Conservation (phyloP, 768 basidiomycete genomes). For the Punctularia strigosozonata region DNA sequence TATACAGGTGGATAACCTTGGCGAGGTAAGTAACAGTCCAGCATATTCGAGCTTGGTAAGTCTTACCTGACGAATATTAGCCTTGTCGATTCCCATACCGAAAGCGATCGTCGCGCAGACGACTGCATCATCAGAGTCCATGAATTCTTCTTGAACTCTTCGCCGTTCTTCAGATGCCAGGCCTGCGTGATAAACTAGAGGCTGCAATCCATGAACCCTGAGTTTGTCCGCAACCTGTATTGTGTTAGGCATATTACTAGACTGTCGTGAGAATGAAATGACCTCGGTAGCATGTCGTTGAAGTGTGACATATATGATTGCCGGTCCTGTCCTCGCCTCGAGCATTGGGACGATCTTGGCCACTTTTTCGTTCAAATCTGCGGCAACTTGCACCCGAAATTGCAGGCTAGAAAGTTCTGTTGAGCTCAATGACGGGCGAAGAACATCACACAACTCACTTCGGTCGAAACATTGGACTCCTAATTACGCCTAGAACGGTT, state of each 20-base stretch:
- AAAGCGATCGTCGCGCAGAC: slow-evolving; percentile 34
- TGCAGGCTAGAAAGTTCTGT: slow-evolving; percentile 18
- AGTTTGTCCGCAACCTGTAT: slow-evolving; percentile 22
- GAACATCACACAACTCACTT: slow-evolving; percentile 20
- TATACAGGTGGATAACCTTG: slow-evolving; percentile 27
- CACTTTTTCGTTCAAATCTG: slow-evolving; percentile 22
- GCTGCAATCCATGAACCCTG: slow-evolving; percentile 14
- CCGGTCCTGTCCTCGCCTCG: slow-evolving; percentile 24
- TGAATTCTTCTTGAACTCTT: slow-evolving; percentile 25
- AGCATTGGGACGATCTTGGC: slow-evolving; percentile 24
- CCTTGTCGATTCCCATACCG: slow-evolving; percentile 35
- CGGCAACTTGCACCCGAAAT: slow-evolving; percentile 22
- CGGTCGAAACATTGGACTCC: slow-evolving; percentile 29
- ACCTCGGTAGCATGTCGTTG: slow-evolving; percentile 29
- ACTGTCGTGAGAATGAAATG: too few species aligned
- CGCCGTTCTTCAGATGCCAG: slow-evolving; percentile 22
- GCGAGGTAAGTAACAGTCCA: background rate
- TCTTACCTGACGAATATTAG: slow-evolving; percentile 23
- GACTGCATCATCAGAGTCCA: slow-evolving; percentile 25
- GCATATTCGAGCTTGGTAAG: background rate
- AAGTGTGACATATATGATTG: slow-evolving; percentile 34
- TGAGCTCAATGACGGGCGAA: background rate
- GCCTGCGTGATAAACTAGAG: slow-evolving; percentile 32
- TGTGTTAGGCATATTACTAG: too few species aligned
- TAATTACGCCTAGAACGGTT: slow-evolving; percentile 27